phyloP scores from a whole-genome alignment of 768 basidiomycete genomes.

The Rhodotorula sphaerocarpa region DNA sequence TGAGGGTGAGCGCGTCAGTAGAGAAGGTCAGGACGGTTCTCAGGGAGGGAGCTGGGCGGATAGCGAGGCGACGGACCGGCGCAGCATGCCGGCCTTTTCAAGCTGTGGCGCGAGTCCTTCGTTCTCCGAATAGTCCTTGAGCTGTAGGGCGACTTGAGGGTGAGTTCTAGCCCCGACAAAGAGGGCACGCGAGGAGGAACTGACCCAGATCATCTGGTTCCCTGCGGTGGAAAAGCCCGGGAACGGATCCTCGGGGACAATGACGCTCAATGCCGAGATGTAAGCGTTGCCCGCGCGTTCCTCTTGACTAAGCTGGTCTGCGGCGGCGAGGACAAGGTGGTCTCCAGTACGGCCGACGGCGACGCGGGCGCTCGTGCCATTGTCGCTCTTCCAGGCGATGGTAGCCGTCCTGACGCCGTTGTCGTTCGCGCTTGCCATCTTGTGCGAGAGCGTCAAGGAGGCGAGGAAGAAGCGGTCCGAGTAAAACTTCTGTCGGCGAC shows the following conservation, averaged over 20 bases:
- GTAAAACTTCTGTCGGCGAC: too few species aligned
- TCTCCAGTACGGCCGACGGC: slow-evolving; percentile 6
- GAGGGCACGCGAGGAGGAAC: not conserved
- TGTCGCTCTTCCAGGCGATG: not conserved
- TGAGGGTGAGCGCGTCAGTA: too few species aligned
- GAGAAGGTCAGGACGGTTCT: too few species aligned
- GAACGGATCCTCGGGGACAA: slow-evolving; percentile 22
- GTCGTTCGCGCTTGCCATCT: not conserved
- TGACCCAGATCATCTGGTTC: slow-evolving; percentile 24
- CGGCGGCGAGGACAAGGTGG: not conserved
- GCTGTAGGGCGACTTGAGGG: slow-evolving; percentile 1
- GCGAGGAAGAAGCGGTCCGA: too few species aligned
- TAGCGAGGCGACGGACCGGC: not conserved
- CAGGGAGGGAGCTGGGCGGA: not conserved
- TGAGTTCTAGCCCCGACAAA: not conserved
- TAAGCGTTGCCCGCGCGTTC: not conserved
- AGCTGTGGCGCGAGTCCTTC: slow-evolving; percentile 20
- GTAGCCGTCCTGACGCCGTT: not conserved
- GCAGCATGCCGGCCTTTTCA: slow-evolving; percentile 19
- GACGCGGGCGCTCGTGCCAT: not conserved
- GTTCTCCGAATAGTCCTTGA: slow-evolving; percentile 38
- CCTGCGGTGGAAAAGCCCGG: slow-evolving; percentile 19
- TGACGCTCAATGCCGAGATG: not conserved
- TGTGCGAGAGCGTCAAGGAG: too few species aligned
- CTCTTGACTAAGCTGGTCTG: not conserved